Evolutionary conservation across 805 yeast genomes (phyloP), one percentile per base, ranked within the genome.

Genomic region (Candida taoyuanica): DNA sequence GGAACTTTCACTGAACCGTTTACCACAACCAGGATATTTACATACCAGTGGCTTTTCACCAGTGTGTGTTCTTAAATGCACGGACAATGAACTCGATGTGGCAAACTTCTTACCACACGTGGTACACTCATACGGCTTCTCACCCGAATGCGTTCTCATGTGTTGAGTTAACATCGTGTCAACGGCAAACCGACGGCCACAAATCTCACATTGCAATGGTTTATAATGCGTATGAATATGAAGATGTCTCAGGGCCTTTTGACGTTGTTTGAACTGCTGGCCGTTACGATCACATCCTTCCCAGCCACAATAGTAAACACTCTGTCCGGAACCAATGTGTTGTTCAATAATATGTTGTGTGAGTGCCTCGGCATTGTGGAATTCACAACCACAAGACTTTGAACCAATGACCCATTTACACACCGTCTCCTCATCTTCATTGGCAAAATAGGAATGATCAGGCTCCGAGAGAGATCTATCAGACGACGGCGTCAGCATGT

Each of bases 41-140:
- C 98, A 91, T 24, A 61, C 65, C 48, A 91, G 65, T 3, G 97
- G 97, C 59, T 83, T 86, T 43, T 83, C 91, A 2, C 97, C 97
- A 1, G 95, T 84, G 60, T 91, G 98, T 2, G 80, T 80, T 43
- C 98, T 68, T 32, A 73, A 61, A 62, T 93, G 98, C 21, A 91
- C 86, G 2, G 87, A 81, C 31, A 89, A 66, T 13, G 93, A 81
- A 4, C 93, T 80, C 20, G 85, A 74, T 2, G 95, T 86, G 9
- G 95, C 83, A 64, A 91, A 91, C 18, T 66, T 58, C 58, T 87
- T 89, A 5, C 74, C 80, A 59, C 98, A 91, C 2, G 67, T 55
- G 18, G 71, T 65, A 59, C 98, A 91, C 37, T 59, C 60, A 58
- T 71, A 88, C 1, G 98, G 98, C 53, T 79, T 84, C 52, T 88